phyloP scores from a whole-genome alignment of 2,329 filamentous ascomycete species.

The Calycina marina region DNA sequence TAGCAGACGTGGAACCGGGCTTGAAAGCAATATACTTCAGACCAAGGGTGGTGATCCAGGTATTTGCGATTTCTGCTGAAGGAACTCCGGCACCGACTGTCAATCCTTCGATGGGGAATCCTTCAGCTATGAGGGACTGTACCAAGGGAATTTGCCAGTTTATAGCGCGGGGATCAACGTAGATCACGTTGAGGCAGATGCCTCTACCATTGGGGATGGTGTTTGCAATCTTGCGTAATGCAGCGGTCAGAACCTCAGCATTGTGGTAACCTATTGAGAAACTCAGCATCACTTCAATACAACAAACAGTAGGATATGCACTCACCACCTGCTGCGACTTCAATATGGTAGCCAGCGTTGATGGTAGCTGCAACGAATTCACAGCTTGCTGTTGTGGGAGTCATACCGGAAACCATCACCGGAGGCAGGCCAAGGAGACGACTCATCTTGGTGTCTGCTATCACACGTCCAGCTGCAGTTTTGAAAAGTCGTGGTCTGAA shows the following conservation, averaged over 20 bases:
- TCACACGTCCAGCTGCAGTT: neutral
- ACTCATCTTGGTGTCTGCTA: slow-evolving; percentile 86
- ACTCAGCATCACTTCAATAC: too few relatives aligned
- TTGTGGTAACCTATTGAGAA: slow-evolving; percentile 84
- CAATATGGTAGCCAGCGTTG: slow-evolving; percentile 85
- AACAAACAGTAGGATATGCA: too few relatives aligned
- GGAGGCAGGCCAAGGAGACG: slow-evolving; percentile 68
- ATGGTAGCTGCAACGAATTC: slow-evolving; percentile 85
- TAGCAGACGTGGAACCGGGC: slow-evolving; percentile 74
- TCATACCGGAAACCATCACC: slow-evolving; percentile 83
- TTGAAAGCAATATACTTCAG: slow-evolving; percentile 89
- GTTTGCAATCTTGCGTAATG: slow-evolving; percentile 67
- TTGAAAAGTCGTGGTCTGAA: slow-evolving; percentile 2
- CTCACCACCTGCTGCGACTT: slow-evolving; percentile 72
- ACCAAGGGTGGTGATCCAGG: slow-evolving; percentile 79
- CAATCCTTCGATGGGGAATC: slow-evolving; percentile 74
- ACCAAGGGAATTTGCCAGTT: slow-evolving; percentile 78
- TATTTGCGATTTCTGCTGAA: slow-evolving; percentile 76
- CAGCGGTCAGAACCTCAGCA: slow-evolving; percentile 62
- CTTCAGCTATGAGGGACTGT: slow-evolving; percentile 59
- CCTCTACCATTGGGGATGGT: slow-evolving; percentile 70
- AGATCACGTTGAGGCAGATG: slow-evolving; percentile 78
- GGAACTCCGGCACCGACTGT: slow-evolving; percentile 86
- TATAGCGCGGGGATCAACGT: slow-evolving; percentile 76
- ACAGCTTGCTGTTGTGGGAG: slow-evolving; percentile 70